Percentiles rank a stretch among this genome's conserved stretches.
Evolutionary conservation across 805 yeast species (phyloP).

Genomic region (Tetrapisispora namnaoensis): DNA sequence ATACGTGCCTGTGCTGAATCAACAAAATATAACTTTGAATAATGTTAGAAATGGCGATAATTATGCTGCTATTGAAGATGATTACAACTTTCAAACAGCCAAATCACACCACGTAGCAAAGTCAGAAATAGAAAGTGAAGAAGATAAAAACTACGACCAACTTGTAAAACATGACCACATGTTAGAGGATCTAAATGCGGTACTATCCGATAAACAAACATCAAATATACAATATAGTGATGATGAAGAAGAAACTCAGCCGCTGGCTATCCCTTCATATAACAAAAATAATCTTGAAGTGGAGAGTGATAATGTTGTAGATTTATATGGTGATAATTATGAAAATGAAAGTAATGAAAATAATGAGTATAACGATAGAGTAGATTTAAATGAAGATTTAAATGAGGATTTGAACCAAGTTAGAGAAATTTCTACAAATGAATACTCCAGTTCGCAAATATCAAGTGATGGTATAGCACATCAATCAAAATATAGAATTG

Average conservation of each 20-base stretch:
- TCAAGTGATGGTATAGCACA: neutral
- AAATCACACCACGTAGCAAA: neutral
- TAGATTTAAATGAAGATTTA: neutral
- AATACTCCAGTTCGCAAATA: neutral
- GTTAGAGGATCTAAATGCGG: slow-evolving; percentile 19
- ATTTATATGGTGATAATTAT: slow-evolving; percentile 5
- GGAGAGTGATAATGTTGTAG: slow-evolving; percentile 2
- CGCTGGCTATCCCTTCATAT: neutral
- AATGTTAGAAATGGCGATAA: neutral
- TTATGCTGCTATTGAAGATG: neutral
- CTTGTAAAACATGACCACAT: slow-evolving; percentile 8
- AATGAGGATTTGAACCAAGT: neutral
- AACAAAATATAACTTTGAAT: neutral
- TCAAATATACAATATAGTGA: slow-evolving; percentile 11
- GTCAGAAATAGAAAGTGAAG: neutral
- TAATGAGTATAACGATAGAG: neutral
- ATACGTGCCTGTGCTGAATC: slow-evolving; percentile 1
- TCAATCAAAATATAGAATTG: neutral
- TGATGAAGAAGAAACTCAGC: slow-evolving; percentile 14
- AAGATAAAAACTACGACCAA: neutral
- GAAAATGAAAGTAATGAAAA: neutral
- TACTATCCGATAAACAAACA: slow-evolving; percentile 4
- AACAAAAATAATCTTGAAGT: neutral
- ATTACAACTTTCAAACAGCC: neutral
- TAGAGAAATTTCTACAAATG: neutral